Evolutionary conservation across 1,139 yeast species (phyloP).

Genomic region (Kurtzmaniella quercitrusa): DNA sequence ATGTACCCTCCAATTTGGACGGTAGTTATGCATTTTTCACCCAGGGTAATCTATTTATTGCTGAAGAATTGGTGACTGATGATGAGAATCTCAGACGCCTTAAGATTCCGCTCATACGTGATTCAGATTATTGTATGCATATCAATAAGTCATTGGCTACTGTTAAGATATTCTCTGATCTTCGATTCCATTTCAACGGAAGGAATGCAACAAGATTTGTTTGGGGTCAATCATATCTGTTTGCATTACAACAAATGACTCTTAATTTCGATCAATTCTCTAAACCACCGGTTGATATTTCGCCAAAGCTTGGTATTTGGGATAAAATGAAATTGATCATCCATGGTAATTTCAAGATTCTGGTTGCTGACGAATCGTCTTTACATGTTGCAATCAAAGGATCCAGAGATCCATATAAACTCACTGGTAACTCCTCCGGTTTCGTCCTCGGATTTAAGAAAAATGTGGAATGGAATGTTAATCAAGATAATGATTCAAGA

Average conservation of each 20-base stretch:
- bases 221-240: constrained; percentile 85
- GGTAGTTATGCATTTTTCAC: constrained; percentile 24
- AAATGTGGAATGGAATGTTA: constrained; percentile 37
- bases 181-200: constrained; percentile 54
- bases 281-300: constrained; percentile 72
- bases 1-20: constrained; percentile 25
- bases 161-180: constrained; percentile 65
- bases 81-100: constrained; percentile 54
- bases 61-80: constrained; percentile 38
- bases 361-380: constrained; percentile 26
- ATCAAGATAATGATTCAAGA: constrained; percentile 36
- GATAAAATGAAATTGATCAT: constrained; percentile 48
- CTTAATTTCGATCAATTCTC: constrained; percentile 78
- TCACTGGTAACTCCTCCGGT: constrained; percentile 37
- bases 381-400: constrained; percentile 54
- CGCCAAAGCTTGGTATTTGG: constrained; percentile 55
- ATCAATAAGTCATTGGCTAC: constrained; percentile 78
- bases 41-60: constrained; percentile 44
- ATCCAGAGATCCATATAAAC: constrained; percentile 41
- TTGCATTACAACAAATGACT: constrained; percentile 81
- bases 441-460: constrained; percentile 37
- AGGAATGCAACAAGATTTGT: constrained; percentile 62
- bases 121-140: constrained; percentile 49
- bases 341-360: constrained; percentile 42
- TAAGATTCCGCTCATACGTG: constrained; percentile 53